Evolutionary conservation across 805 yeast genomes (phyloP), one percentile per base, ranked within the genome.

Genomic region (Starmerella stellata): DNA sequence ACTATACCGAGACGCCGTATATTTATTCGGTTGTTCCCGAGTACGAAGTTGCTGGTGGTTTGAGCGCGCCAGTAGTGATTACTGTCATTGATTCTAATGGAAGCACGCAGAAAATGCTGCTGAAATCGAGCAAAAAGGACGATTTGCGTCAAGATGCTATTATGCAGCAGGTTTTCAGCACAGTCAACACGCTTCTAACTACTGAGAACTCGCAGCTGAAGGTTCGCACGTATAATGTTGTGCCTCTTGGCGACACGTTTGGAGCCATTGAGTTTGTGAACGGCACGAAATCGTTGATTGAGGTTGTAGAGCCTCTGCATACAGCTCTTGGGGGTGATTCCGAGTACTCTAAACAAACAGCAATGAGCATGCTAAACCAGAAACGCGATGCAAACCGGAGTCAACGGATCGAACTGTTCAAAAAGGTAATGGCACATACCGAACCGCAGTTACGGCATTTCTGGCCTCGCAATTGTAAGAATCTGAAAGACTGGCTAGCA

Each of bases 151-250:
- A 92, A 58, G 99, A 90, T 59, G 79, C 93, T 0, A 81, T 90
- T 40, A 92, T 90, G 98, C 92, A 87, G 55, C 96, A 90, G 54
- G 96, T 87, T 1, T 90, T 92, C 56, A 77, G 69, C 17, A 80
- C 83, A 50, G 94, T 83, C 14, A 83, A 85, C 51, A 57, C 62
- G 2, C 59, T 87, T 41, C 31, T 46, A 1, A 2, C 36, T 2
- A 30, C 21, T n/a, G 25, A 18, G 14, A 25, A 21, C 5, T 9
- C 16, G 18, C 18, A 21, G 13, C 39, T 45, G 9, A 62, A 68
- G 3, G 69, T 90, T 1, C 60, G 93, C 36, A 83, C 95, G 0
- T 90, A 90, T 57, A 77, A 77, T 38, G 95, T 90, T 1, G 70
- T 85, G 8, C 95, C 98, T 0, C 56, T 90, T 29, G 94, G 94